These are phyloP conservation scores for Adenanthera pavonina DNA, from an alignment of 306 rosid genomes.

Conservation along the genomic window DNA sequence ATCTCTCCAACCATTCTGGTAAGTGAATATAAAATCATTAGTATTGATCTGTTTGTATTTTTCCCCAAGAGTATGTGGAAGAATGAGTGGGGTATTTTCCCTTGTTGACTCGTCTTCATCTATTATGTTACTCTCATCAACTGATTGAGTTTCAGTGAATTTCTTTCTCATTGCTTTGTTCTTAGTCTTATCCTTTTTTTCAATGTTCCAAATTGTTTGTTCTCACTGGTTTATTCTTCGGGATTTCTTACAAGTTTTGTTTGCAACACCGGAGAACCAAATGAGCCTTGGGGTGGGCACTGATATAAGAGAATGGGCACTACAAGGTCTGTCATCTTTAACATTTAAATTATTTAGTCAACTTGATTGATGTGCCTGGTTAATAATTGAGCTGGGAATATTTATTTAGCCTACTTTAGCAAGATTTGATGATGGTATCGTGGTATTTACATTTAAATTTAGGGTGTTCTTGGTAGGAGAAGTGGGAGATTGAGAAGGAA, in stretches of 20 bases:
- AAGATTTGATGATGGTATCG: neutral
- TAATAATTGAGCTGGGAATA: neutral
- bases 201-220: neutral
- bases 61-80: neutral
- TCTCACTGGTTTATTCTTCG: slow-evolving; percentile 11
- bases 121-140: neutral
- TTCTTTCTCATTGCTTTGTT: neutral
- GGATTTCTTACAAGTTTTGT: slow-evolving; percentile 50
- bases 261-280: slow-evolving; percentile 74
- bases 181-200: neutral
- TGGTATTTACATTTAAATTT: neutral
- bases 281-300: slow-evolving; percentile 51
- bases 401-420: neutral
- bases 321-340: slow-evolving; percentile 63
- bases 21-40: slow-evolving; percentile 16
- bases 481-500: neutral
- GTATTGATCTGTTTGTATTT: neutral
- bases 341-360: too few relatives aligned
- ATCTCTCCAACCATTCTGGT: slow-evolving; percentile 46
- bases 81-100: neutral
- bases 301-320: slow-evolving; percentile 70
- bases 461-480: neutral
- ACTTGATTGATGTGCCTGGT: neutral
- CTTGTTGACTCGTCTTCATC: too few relatives aligned
- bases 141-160: neutral